Conservation (phyloP, 805 yeast species). For the Wickerhamiella spandovensis region DNA sequence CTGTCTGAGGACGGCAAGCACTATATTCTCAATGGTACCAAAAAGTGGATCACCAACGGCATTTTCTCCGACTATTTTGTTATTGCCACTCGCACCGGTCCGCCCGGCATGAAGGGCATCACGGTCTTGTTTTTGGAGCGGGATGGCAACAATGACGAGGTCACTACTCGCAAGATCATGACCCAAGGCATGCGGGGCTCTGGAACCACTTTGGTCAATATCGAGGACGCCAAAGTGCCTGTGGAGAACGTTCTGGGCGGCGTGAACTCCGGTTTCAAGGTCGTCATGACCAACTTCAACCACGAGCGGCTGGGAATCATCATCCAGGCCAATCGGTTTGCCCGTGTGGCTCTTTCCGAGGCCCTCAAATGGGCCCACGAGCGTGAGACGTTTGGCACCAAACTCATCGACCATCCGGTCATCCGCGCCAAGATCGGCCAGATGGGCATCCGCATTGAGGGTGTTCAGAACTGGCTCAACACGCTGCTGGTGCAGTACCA, state of each 20-base stretch:
- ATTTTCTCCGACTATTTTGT: constrained; percentile 31
- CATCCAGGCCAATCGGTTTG: constrained; percentile 28
- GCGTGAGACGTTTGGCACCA: constrained; percentile 31
- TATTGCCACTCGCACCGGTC: constrained; percentile 33
- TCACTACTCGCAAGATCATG: constrained; percentile 26
- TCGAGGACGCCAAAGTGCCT: constrained; percentile 33
- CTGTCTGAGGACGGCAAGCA: constrained; percentile 27
- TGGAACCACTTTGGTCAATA: constrained; percentile 30
- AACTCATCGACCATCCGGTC: constrained; percentile 29
- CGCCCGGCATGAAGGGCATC: constrained; percentile 27
- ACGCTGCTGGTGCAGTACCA: constrained; percentile 24
- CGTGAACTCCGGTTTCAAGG: constrained; percentile 31
- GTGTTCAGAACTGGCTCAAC: constrained; percentile 29
- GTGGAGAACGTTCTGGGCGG: constrained; percentile 28
- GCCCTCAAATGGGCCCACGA: constrained; percentile 28
- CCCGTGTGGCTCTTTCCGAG: constrained; percentile 29
- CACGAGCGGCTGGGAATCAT: constrained; percentile 31
- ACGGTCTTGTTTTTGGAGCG: constrained; percentile 28
- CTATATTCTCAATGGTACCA: constrained; percentile 29
- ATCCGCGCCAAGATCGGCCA: constrained; percentile 30
- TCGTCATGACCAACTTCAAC: constrained; percentile 31
- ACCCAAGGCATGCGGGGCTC: constrained; percentile 31
- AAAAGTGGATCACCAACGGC: constrained; percentile 36
- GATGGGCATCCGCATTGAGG: constrained; percentile 30
- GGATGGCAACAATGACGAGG: constrained; percentile 22